Conservation (phyloP, 2,329 filamentous ascomycete species). For the Cylindrodendrum hubeiense region DNA sequence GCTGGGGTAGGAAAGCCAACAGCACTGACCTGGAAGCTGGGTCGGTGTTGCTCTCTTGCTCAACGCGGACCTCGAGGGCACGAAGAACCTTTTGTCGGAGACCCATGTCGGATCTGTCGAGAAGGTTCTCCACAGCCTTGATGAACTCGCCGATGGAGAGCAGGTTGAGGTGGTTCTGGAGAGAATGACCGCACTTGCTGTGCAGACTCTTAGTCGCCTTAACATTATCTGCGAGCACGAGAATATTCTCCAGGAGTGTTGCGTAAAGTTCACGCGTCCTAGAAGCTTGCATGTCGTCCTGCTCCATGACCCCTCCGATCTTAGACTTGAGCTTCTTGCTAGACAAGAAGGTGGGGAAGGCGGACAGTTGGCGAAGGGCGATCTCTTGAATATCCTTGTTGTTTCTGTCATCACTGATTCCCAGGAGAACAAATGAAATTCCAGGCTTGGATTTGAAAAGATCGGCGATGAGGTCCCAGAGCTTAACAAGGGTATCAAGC, state of each 20-base stretch:
- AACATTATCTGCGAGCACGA: conserved; percentile 75
- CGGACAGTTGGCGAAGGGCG: conserved; percentile 66
- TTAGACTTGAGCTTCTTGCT: conserved; percentile 69
- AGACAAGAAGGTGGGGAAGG: conserved; percentile 69
- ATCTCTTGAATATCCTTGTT: conserved; percentile 63
- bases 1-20: conserved; percentile 82
- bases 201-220: conserved; percentile 69
- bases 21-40: conserved; percentile 75
- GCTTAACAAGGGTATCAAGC: conserved; percentile 81
- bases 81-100: conserved; percentile 84
- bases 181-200: conserved; percentile 73
- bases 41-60: conserved; percentile 78
- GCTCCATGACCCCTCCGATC: conserved; percentile 67
- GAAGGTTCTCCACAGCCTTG: conserved; percentile 84
- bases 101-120: conserved; percentile 80
- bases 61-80: conserved; percentile 84
- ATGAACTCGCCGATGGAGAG: conserved; percentile 91
- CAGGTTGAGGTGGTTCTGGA: conserved; percentile 85
- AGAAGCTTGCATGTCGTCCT: conserved; percentile 74
- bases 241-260: conserved; percentile 73
- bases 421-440: conserved; percentile 79
- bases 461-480: conserved; percentile 81
- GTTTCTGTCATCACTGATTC: conserved; percentile 61
- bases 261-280: conserved; percentile 78
- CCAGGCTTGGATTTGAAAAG: conserved; percentile 80